Evolutionary conservation across 257 asterid species (phyloP).

Genomic region (Solanum bulbocastanum): DNA sequence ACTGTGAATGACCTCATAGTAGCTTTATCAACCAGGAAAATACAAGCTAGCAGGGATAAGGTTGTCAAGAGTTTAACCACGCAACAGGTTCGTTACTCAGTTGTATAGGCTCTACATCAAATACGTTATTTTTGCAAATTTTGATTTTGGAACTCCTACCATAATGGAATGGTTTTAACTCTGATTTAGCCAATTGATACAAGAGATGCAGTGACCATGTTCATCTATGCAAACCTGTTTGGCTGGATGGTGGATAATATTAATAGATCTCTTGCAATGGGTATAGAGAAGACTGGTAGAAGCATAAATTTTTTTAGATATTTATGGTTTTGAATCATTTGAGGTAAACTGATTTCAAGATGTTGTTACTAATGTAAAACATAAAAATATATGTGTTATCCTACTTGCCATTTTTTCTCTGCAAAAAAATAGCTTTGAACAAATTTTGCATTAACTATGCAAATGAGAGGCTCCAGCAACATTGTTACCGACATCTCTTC

Average conservation of each 20-base stretch:
- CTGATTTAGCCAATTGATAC: slow-evolving; percentile 52
- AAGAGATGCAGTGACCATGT: slow-evolving; percentile 80
- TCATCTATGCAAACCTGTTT: slow-evolving; percentile 69
- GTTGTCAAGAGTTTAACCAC: slow-evolving; percentile 44
- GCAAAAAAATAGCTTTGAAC: slow-evolving; percentile 43
- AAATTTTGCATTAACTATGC: slow-evolving; percentile 4
- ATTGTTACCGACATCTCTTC: slow-evolving; percentile 5
- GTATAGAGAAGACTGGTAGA: slow-evolving; percentile 36
- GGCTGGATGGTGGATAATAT: slow-evolving; percentile 80
- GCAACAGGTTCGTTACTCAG: slow-evolving; percentile 49
- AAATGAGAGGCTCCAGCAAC: slow-evolving; percentile 11
- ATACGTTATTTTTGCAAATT: background rate
- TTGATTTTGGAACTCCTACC: background rate
- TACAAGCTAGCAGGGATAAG: slow-evolving; percentile 69
- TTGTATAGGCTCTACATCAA: background rate
- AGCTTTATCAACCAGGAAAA: slow-evolving; percentile 54
- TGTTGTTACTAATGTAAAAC: background rate
- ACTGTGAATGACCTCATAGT: slow-evolving; percentile 49
- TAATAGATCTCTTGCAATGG: slow-evolving; percentile 55
- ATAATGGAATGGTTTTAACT: background rate
- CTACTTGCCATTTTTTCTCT: background rate
- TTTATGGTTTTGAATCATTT: slow-evolving; percentile 77
- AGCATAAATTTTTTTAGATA: slow-evolving; percentile 73
- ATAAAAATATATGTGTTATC: background rate
- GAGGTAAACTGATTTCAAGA: slow-evolving; percentile 36